Base-by-base conservation (phyloP, 352 stramenopile species). In the Pythium insidiosum region DNA sequence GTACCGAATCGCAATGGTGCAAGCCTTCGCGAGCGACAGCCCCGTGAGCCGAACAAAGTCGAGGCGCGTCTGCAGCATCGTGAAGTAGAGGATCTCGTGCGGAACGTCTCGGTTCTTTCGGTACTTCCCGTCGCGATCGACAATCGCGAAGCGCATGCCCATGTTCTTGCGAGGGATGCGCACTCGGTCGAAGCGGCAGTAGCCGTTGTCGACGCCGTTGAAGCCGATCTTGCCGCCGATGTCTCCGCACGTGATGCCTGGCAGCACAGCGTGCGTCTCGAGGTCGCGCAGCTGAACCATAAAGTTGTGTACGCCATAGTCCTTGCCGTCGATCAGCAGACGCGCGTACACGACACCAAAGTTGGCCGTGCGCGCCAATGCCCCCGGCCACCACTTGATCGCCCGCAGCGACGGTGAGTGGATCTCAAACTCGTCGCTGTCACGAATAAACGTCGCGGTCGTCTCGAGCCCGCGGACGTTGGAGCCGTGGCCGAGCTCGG, bases 321-420 rank as follows among this genome's bases (percentile, higher is more conserved):
- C 72, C 69, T 56, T 75, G 21, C 75, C 83, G 11, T 62, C 35
- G 10, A 94, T 53, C 38, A 98, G 78, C 28, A 98, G 53, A 28
- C 86, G 81, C 29, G 93, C 93, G 71, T 85, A 81, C 53, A 85
- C 73, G 29, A 85, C 66, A 10, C 59, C 69, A 22, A 96, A 97
- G 23, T 97, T 90, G 68, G 96, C 95, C 18, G 94, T 96, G 54
- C 95, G 81, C 51, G 91, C 97, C 23, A 95, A 78, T 2, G 88
- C 96, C 22, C 93, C 94, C 7, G 92, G 91, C 96, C 95, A 99
- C 76, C 95, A 98, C 62, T 99, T 99, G 51, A 77, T 84, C 29
- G 80, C 89, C 9, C 86, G 97, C 33, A 98, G 57, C 9, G 92
- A 98, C 1, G 95, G 95, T 22, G 89, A 95, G 66, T 98, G 64